Conservation (phyloP, 345 rosid genomes). For the Citrus unshiu region DNA sequence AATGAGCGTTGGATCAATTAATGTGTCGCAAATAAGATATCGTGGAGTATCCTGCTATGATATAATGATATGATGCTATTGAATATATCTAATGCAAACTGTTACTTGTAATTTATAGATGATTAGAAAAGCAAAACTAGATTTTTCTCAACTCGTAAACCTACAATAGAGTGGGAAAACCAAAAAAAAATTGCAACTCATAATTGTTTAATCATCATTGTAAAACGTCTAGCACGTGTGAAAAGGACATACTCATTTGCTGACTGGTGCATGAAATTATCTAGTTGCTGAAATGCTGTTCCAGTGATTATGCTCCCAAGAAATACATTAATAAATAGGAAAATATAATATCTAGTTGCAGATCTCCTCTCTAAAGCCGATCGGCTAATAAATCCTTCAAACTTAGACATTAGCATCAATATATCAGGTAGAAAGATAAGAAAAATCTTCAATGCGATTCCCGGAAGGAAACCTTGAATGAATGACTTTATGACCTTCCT, state of each 20-base stretch:
- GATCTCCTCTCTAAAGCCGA: conserved; percentile 84
- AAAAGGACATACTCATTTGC: conserved; percentile 71
- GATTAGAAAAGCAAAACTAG: neutral
- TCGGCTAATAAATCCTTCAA: conserved; percentile 79
- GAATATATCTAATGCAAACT: neutral
- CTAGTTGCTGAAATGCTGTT: conserved; percentile 89
- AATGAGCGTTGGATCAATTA: neutral
- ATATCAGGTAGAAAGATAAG: conserved; percentile 79
- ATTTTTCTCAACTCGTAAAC: neutral
- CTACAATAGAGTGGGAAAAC: neutral
- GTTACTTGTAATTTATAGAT: neutral
- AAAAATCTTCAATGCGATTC: conserved; percentile 88
- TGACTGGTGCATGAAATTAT: conserved; percentile 78
- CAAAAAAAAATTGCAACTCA: neutral
- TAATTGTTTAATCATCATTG: neutral
- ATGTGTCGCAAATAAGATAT: neutral
- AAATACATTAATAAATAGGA: conserved; percentile 90
- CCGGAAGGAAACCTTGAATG: conserved; percentile 96
- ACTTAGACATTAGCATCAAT: conserved; percentile 90
- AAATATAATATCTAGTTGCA: conserved; percentile 71
- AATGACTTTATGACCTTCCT: conserved; percentile 76
- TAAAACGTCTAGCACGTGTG: neutral
- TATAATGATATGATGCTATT: neutral
- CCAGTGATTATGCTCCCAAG: conserved; percentile 91
- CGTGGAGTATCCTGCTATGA: neutral